phyloP scores from a whole-genome alignment of 768 basidiomycete species.

The Lentinula raphanica region DNA sequence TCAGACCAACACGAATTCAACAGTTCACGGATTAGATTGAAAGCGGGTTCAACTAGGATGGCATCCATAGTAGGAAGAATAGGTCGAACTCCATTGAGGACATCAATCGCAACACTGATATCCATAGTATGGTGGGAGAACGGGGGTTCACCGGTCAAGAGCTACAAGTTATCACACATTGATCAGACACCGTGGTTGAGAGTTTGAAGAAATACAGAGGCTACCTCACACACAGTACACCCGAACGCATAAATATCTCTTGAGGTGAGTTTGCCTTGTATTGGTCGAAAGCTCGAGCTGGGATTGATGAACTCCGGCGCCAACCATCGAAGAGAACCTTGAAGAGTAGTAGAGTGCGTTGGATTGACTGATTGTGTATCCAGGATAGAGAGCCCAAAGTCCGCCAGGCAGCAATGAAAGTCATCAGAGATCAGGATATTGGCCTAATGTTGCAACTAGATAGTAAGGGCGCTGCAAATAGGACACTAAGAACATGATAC shows the following conservation, averaged over 20 bases:
- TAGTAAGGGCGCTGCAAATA: not conserved
- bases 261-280: not conserved
- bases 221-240: constrained; percentile 8
- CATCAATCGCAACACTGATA: constrained; percentile 2
- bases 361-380: not conserved
- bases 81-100: constrained; percentile 7
- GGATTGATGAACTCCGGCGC: constrained; percentile 12
- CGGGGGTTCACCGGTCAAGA: constrained; percentile 8
- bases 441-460: constrained; percentile 12
- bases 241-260: constrained; percentile 14
- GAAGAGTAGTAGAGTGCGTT: not conserved
- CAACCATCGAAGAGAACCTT: constrained; percentile 12
- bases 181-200: not conserved
- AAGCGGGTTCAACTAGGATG: not conserved
- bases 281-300: not conserved
- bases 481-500: no score
- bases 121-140: constrained; percentile 6
- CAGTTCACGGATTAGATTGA: not conserved
- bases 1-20: constrained; percentile 8
- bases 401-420: constrained; percentile 24
- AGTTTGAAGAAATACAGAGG: not conserved
- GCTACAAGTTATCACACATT: not conserved
- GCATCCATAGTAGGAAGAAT: constrained; percentile 1
- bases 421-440: constrained; percentile 24
- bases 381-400: constrained; percentile 19